Base-by-base conservation (phyloP, 2,329 filamentous ascomycete species). In the Fusarium multiceps region DNA sequence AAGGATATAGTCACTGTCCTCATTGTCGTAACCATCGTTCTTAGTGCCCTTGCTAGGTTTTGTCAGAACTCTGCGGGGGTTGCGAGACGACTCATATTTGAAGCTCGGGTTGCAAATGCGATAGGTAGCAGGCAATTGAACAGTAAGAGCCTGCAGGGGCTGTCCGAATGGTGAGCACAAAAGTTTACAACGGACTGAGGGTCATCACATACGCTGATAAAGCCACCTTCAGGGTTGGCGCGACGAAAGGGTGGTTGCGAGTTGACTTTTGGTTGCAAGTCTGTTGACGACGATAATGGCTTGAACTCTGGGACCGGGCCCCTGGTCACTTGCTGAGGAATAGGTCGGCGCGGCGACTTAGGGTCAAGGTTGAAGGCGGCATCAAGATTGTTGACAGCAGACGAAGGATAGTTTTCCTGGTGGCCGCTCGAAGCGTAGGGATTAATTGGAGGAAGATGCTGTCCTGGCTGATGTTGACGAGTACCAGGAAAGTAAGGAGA, bases 41-140 rank as follows among this genome's bases (percentile, higher is more conserved):
- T 99, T 99, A 68, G 93, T 89, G 16, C 96, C 96, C 82, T 99
- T 99, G 87, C 96, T 98, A 10, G 96, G 96, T 81, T 99, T 99
- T 18, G 96, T 99, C 72, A 99, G 86, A 51, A 99, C 96, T 79
- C 96, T 89, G 67, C 96, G 92, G 41, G 96, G 96, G 78, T 99
- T 99, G 72, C 96, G 89, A 56, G 96, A 98, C 18, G 96, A 98
- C 79, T 99, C 96, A 82, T 99, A 99, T 83, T 99, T 98, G 86
- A 99, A 99, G 75, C 88, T 90, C 5, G 94, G 94, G 79, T 99
- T 99, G 85, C 96, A 99, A 80, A 99, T 98, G 75, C 96, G 92
- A 83, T 99, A 99, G 3, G 96, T 98, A 7, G 94, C 92, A 18
- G 96, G 95, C 21, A 99, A 86, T 76, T 98, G 94, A 42, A 92